Percentiles rank a stretch among this genome's conserved stretches.
Conservation (phyloP, 768 basidiomycete species). For the Macrolepiota albuminosa region DNA sequence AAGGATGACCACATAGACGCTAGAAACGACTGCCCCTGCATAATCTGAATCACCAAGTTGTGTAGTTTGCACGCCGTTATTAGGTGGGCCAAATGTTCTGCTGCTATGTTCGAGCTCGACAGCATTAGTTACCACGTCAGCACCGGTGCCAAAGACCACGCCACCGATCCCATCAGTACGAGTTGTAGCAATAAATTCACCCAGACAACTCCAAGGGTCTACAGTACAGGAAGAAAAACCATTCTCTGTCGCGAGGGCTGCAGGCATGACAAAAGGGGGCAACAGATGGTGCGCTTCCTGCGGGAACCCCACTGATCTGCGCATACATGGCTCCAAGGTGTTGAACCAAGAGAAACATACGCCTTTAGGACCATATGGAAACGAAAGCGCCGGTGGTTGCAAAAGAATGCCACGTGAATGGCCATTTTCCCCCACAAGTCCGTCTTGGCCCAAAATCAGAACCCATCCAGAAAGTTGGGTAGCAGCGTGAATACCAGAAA, state of each 20-base stretch:
- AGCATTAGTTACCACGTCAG: not conserved
- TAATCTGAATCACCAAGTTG: not conserved
- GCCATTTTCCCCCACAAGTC: constrained; percentile 29
- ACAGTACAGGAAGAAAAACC: constrained; percentile 21
- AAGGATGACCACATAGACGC: constrained; percentile 31
- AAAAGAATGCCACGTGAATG: constrained; percentile 35
- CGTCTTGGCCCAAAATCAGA: constrained; percentile 47
- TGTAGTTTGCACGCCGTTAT: not conserved
- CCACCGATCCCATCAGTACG: constrained; percentile 32
- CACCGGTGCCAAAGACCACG: constrained; percentile 22
- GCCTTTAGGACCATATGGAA: constrained; percentile 41
- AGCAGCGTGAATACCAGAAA: constrained; percentile 30
- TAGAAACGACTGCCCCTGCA: constrained; percentile 7
- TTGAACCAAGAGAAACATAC: constrained; percentile 18
- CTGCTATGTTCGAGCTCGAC: constrained; percentile 3
- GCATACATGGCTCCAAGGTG: constrained; percentile 23
- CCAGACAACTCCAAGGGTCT: constrained; percentile 22
- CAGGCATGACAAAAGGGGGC: constrained; percentile 56
- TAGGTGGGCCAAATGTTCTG: not conserved
- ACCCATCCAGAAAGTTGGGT: constrained; percentile 40
- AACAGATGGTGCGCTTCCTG: constrained; percentile 46
- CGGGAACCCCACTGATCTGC: constrained; percentile 20
- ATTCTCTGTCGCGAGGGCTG: constrained; percentile 19
- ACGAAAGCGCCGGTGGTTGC: constrained; percentile 28
- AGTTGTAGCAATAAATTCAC: constrained; percentile 20